A percentile compares a stretch with the other conserved stretches of the same genome.
These are phyloP conservation scores for Aspergillus sp. DNA, from an alignment of 2,329 filamentous ascomycete genomes.

Conservation along the genomic window DNA sequence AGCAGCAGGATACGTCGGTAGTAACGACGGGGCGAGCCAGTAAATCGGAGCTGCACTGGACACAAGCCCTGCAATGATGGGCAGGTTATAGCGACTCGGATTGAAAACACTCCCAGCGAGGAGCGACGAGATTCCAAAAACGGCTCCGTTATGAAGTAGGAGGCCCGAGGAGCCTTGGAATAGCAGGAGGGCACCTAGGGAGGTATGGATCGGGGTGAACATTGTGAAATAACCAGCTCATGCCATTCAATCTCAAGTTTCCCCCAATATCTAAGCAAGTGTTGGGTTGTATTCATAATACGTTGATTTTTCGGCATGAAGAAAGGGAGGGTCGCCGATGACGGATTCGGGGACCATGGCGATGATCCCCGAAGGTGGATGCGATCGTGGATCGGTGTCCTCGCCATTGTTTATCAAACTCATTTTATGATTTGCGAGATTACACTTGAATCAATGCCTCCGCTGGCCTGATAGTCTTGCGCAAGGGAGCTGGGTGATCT, in stretches of 20 bases:
- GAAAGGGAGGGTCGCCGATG: too few relatives aligned
- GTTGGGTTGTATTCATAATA: background rate
- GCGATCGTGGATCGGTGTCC: too few relatives aligned
- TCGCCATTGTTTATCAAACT: too few relatives aligned
- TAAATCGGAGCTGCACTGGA: slow-evolving; percentile 39
- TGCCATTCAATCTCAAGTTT: background rate
- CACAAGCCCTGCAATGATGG: slow-evolving; percentile 42
- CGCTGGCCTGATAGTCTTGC: too few relatives aligned
- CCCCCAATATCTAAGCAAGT: background rate
- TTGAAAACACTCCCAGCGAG: slow-evolving; percentile 36
- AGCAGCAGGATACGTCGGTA: slow-evolving; percentile 37
- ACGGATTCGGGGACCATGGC: background rate
- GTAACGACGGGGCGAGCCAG: slow-evolving; percentile 37
- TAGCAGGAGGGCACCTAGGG: slow-evolving; percentile 45
- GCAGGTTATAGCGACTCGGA: slow-evolving; percentile 37
- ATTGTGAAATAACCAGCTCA: slow-evolving; percentile 21
- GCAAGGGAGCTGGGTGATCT: too few relatives aligned
- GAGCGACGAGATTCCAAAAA: slow-evolving; percentile 46
- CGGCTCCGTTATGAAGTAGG: slow-evolving; percentile 45
- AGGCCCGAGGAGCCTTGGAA: slow-evolving; percentile 46
- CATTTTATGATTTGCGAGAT: background rate
- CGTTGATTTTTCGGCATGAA: background rate
- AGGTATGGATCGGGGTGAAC: slow-evolving; percentile 49
- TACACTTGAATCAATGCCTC: background rate
- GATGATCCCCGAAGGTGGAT: background rate